Percentiles rank a stretch among this genome's conserved stretches.
Conservation (phyloP, 108 stramenopile genomes). For the Skeletonema tropicum region DNA sequence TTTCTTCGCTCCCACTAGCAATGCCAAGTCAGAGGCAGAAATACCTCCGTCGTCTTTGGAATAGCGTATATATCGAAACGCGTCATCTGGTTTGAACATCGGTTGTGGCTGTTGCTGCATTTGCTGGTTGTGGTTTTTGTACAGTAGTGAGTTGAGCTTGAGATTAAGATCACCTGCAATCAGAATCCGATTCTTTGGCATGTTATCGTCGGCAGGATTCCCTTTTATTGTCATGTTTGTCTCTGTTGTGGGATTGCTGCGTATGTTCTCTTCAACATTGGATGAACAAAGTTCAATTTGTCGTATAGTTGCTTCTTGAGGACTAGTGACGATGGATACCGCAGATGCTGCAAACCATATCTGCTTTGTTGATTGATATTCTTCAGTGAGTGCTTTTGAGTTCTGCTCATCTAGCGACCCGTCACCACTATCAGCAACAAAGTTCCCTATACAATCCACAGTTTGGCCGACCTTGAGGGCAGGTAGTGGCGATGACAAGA, state of each 20-base stretch:
- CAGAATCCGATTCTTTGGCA: slow-evolving; percentile 40
- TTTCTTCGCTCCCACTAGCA: slow-evolving; percentile 32
- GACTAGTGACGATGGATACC: slow-evolving; percentile 36
- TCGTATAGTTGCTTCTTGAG: slow-evolving; percentile 37
- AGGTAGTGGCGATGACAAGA: slow-evolving; percentile 22
- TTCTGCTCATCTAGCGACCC: neutral
- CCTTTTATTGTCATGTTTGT: neutral
- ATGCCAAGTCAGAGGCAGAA: slow-evolving; percentile 25
- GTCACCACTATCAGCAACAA: slow-evolving; percentile 18
- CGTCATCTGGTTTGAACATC: slow-evolving; percentile 36
- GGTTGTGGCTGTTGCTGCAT: slow-evolving; percentile 6
- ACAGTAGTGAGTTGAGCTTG: slow-evolving; percentile 33
- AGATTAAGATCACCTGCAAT: slow-evolving; percentile 21
- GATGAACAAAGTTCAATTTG: slow-evolving; percentile 44
- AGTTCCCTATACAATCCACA: slow-evolving; percentile 46
- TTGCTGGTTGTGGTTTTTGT: slow-evolving; percentile 14
- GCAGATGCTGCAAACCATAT: slow-evolving; percentile 33
- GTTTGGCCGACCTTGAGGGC: slow-evolving; percentile 29
- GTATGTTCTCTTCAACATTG: neutral
- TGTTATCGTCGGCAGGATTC: neutral
- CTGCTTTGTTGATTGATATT: neutral
- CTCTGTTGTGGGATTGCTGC: neutral
- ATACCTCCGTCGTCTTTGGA: slow-evolving; percentile 44
- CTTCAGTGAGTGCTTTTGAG: neutral
- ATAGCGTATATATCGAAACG: slow-evolving; percentile 39